Conservation (phyloP, 1,284 basidiomycete genomes). For the Fomitopsis pinicola region DNA sequence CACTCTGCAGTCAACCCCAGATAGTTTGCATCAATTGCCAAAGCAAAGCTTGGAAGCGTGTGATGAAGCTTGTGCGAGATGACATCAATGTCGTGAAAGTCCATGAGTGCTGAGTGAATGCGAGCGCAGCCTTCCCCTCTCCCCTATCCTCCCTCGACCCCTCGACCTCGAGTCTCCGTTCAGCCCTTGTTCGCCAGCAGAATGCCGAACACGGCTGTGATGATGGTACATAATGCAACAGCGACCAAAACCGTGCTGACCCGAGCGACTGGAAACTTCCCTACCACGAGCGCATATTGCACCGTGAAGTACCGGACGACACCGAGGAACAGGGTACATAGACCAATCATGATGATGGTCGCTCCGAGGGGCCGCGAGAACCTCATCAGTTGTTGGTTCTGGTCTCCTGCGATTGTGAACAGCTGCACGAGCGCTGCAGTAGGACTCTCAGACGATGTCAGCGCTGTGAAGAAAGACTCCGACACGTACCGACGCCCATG, state of each 20-base stretch:
- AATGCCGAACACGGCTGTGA: conserved; percentile 48
- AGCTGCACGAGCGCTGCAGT: conserved; percentile 50
- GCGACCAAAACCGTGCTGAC: conserved; percentile 41
- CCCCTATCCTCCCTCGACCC: neutral
- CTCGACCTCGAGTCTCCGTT: neutral
- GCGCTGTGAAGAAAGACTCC: neutral
- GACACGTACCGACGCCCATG: conserved; percentile 37
- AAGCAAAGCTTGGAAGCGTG: too few relatives aligned
- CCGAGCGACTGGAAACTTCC: conserved; percentile 54
- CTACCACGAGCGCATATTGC: conserved; percentile 48
- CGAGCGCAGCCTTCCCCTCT: neutral
- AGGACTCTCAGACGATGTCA: neutral
- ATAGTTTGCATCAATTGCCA: too few relatives aligned
- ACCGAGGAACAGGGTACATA: conserved; percentile 48
- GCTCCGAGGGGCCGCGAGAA: conserved; percentile 56
- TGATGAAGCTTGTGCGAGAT: neutral
- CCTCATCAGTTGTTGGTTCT: conserved; percentile 27
- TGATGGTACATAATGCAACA: conserved; percentile 36
- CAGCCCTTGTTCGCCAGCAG: conserved; percentile 19
- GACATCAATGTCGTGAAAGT: neutral
- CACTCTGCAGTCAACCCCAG: too few relatives aligned
- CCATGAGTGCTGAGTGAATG: neutral
- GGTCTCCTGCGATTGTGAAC: conserved; percentile 40
- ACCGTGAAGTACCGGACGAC: conserved; percentile 50
- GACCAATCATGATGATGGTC: conserved; percentile 43